Evolutionary conservation across 441 rosid species (phyloP).

Genomic region (Pelargonium cotyledonis): DNA sequence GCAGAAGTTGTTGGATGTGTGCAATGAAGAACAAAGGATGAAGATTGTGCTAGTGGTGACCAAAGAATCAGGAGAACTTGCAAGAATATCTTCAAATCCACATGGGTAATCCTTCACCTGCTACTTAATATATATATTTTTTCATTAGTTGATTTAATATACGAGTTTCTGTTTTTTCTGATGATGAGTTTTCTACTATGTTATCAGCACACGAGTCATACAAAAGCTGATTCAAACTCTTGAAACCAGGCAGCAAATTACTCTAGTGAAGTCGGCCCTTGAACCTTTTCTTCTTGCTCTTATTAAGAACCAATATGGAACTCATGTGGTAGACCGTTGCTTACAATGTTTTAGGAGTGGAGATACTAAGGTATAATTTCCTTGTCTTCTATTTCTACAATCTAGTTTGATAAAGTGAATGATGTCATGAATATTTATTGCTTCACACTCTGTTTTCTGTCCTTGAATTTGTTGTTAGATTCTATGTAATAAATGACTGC

Average conservation of each 20-base stretch:
- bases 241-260: constrained; percentile 51
- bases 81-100: constrained; percentile 56
- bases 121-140: neutral
- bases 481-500: too few species aligned
- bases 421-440: too few species aligned
- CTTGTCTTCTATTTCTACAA: neutral
- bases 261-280: constrained; percentile 40
- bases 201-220: constrained; percentile 64
- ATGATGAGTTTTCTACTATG: constrained; percentile 14
- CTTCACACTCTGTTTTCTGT: too few species aligned
- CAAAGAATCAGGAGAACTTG: constrained; percentile 43
- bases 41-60: constrained; percentile 43
- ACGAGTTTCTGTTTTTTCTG: neutral
- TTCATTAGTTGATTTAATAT: neutral
- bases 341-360: constrained; percentile 47
- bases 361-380: constrained; percentile 48
- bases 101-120: constrained; percentile 47
- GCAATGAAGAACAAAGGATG: constrained; percentile 53
- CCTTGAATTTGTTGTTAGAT: too few species aligned
- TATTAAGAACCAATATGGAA: constrained; percentile 66
- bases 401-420: neutral
- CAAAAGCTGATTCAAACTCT: constrained; percentile 75
- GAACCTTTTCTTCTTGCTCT: constrained; percentile 61
- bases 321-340: constrained; percentile 77
- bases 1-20: constrained; percentile 62